phyloP scores from a whole-genome alignment of 345 rosid genomes.

The Populus nigra region DNA sequence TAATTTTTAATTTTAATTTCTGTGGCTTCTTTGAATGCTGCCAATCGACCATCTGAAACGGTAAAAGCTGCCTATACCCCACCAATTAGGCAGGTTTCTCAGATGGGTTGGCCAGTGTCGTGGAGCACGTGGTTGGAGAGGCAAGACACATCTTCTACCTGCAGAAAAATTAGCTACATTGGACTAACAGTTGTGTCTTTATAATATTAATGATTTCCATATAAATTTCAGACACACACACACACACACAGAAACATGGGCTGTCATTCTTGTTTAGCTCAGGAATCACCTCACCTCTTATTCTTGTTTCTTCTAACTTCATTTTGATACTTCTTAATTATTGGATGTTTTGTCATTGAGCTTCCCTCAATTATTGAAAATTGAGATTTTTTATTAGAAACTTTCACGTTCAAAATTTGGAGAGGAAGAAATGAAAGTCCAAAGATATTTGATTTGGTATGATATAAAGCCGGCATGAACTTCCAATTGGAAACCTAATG shows the following conservation, averaged over 20 bases:
- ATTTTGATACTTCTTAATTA: background rate
- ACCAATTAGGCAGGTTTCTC: background rate
- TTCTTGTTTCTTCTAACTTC: background rate
- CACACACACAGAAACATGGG: background rate
- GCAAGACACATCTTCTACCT: background rate
- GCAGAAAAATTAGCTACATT: background rate
- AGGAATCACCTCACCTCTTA: background rate
- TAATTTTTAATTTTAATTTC: no score
- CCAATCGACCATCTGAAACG: background rate
- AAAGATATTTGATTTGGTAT: no score
- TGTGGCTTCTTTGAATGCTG: background rate
- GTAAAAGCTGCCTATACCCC: background rate
- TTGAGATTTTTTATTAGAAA: no score
- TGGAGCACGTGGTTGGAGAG: constrained; percentile 16
- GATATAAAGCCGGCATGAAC: no score
- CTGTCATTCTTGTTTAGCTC: background rate
- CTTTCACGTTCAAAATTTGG: no score
- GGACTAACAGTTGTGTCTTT: constrained; percentile 3
- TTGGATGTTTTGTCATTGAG: no score
- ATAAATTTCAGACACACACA: no score
- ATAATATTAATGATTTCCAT: background rate
- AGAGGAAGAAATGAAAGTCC: no score
- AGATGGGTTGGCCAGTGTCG: background rate
- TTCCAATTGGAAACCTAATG: no score
- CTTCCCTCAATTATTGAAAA: no score